Conservation (phyloP, 768 basidiomycete genomes). For the Lactarius vividus region DNA sequence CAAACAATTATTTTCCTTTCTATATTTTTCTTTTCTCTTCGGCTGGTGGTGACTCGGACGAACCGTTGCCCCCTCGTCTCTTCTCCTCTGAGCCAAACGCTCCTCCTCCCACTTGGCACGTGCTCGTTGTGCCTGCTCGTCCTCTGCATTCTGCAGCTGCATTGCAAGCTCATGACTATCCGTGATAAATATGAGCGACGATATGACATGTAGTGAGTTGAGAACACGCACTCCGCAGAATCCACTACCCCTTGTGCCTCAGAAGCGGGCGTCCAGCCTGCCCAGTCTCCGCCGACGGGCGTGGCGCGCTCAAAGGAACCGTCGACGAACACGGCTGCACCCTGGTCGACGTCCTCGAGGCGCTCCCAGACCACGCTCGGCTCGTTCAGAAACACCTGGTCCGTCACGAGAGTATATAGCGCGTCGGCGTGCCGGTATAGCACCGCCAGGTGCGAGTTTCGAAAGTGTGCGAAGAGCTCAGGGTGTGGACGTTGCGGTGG, state of each 20-base stretch:
- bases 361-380: constrained; percentile 87
- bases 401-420: constrained; percentile 83
- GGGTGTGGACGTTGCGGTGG: constrained; percentile 30
- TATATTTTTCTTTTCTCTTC: neutral
- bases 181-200: neutral
- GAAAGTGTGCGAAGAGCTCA: constrained; percentile 78
- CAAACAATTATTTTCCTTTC: constrained; percentile 14
- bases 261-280: constrained; percentile 64
- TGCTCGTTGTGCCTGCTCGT: constrained; percentile 41
- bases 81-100: constrained; percentile 35
- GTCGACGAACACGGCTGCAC: constrained; percentile 75
- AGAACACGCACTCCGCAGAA: constrained; percentile 56
- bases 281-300: constrained; percentile 79
- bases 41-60: constrained; percentile 13
- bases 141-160: constrained; percentile 80
- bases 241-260: constrained; percentile 44
- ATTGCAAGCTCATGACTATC: constrained; percentile 64
- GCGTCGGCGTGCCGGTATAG: constrained; percentile 60
- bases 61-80: constrained; percentile 7
- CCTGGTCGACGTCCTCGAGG: constrained; percentile 83
- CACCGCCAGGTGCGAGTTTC: constrained; percentile 87
- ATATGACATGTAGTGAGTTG: neutral
- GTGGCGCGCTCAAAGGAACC: constrained; percentile 58
- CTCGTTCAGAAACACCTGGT: constrained; percentile 76
- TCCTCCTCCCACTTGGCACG: constrained; percentile 39